Percentiles rank a stretch among this genome's conserved stretches.
Evolutionary conservation across 345 rosid genomes (phyloP).

Genomic region (Dovyalis caffra): DNA sequence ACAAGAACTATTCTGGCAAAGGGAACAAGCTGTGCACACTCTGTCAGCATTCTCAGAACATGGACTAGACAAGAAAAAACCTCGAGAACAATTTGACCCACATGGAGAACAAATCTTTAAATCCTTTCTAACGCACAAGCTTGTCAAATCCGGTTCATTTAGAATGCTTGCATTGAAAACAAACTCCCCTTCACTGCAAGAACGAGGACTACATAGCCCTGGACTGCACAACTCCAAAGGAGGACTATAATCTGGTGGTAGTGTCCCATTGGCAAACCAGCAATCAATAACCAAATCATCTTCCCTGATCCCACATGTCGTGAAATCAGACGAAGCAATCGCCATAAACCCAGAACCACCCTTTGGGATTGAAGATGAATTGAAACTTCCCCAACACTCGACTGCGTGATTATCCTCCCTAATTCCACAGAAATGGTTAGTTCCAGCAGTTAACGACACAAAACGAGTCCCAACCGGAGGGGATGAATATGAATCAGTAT

Average conservation of each 20-base stretch:
- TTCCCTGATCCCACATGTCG: constrained; percentile 78
- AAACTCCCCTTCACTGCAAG: constrained; percentile 56
- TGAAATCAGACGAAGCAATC: constrained; percentile 81
- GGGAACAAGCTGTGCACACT: constrained; percentile 78
- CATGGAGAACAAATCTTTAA: constrained; percentile 73
- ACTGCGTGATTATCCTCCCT: constrained; percentile 76
- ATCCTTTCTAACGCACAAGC: constrained; percentile 62
- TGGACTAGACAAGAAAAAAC: constrained; percentile 76
- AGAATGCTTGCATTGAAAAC: constrained; percentile 83
- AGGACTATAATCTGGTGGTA: constrained; percentile 54
- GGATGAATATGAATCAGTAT: constrained; percentile 28
- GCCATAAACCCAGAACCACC: constrained; percentile 70
- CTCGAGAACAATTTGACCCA: constrained; percentile 68
- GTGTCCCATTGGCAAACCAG: constrained; percentile 59
- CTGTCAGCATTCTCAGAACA: constrained; percentile 68
- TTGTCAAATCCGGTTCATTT: constrained; percentile 70
- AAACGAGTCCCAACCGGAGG: constrained; percentile 40
- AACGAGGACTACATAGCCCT: constrained; percentile 58
- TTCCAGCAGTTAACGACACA: constrained; percentile 67
- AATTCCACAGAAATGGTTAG: constrained; percentile 76
- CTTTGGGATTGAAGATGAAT: constrained; percentile 60
- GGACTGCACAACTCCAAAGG: constrained; percentile 91
- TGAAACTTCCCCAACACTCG: constrained; percentile 82
- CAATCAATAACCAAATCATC: constrained; percentile 83
- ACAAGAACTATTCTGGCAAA: constrained; percentile 93